Percentiles rank a stretch among this genome's conserved stretches.
These are phyloP conservation scores for Globisporangium lucens DNA, from an alignment of 352 stramenopile species.

Conservation along the genomic window DNA sequence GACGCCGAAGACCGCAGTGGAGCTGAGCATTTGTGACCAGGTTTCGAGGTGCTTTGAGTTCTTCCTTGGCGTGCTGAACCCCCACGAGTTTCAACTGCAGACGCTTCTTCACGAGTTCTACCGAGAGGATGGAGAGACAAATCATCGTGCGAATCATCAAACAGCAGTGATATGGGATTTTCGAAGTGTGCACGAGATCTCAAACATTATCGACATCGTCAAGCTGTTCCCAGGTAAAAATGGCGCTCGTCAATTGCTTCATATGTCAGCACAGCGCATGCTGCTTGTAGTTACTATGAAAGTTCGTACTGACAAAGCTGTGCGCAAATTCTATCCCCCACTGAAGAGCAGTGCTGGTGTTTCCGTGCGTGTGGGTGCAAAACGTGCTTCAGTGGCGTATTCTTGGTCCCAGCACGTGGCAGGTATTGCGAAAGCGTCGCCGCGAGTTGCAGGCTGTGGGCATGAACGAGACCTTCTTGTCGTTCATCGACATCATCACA, in stretches of 20 bases:
- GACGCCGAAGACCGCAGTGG: neutral
- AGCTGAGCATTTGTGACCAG: conserved; percentile 19
- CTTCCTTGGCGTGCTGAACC: conserved; percentile 34
- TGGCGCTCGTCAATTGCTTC: neutral
- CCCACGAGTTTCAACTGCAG: conserved; percentile 22
- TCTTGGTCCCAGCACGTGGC: conserved; percentile 48
- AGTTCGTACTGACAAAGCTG: neutral
- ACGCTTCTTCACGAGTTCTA: conserved; percentile 27
- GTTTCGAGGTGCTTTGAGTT: conserved; percentile 44
- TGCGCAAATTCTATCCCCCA: neutral
- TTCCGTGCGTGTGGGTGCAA: conserved; percentile 58
- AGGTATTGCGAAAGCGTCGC: conserved; percentile 32
- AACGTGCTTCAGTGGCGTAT: conserved; percentile 46
- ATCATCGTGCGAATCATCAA: neutral
- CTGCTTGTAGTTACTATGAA: neutral
- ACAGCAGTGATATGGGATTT: conserved; percentile 15
- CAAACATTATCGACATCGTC: conserved; percentile 33
- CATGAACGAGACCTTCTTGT: conserved; percentile 25
- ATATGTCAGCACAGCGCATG: neutral
- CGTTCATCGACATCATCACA: conserved; percentile 38
- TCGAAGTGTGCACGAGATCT: conserved; percentile 26
- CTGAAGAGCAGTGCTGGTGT: conserved; percentile 43
- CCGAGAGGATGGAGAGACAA: neutral
- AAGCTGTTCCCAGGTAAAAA: conserved; percentile 53
- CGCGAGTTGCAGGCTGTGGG: conserved; percentile 29